Conservation (phyloP, 2,329 filamentous ascomycete species). For the Penicillium sp. region DNA sequence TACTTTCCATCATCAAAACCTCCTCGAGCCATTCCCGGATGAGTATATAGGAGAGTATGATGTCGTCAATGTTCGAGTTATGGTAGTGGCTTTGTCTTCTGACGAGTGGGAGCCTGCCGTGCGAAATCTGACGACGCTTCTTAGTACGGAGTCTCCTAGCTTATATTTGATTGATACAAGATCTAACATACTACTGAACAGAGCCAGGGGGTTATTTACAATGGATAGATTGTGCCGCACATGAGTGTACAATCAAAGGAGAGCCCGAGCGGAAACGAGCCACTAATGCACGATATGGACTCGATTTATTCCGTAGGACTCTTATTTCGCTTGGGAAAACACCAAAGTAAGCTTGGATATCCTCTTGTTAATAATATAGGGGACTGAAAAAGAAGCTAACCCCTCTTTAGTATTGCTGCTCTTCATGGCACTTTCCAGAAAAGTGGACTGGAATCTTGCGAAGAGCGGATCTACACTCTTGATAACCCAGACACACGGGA, state of each 20-base stretch:
- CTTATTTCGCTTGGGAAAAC: background rate
- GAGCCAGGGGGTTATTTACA: background rate
- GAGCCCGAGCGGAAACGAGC: background rate
- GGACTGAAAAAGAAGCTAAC: background rate
- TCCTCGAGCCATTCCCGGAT: background rate
- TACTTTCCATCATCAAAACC: background rate
- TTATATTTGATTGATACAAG: background rate
- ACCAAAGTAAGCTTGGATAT: background rate
- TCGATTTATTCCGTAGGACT: background rate
- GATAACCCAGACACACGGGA: background rate
- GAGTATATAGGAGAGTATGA: background rate
- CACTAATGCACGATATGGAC: background rate
- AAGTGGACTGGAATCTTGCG: background rate
- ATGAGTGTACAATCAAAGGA: background rate
- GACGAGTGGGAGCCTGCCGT: constrained; percentile 1
- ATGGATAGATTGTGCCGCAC: background rate
- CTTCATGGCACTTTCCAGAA: background rate
- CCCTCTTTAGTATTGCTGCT: background rate
- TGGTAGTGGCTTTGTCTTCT: constrained; percentile 4
- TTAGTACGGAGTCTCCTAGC: background rate
- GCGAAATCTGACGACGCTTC: background rate
- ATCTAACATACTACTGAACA: background rate
- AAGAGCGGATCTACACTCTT: background rate
- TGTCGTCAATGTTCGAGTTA: constrained; percentile 5
- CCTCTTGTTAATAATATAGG: background rate